These are phyloP conservation scores for Prosopis cineraria DNA, from an alignment of 306 rosid species.

Conservation along the genomic window DNA sequence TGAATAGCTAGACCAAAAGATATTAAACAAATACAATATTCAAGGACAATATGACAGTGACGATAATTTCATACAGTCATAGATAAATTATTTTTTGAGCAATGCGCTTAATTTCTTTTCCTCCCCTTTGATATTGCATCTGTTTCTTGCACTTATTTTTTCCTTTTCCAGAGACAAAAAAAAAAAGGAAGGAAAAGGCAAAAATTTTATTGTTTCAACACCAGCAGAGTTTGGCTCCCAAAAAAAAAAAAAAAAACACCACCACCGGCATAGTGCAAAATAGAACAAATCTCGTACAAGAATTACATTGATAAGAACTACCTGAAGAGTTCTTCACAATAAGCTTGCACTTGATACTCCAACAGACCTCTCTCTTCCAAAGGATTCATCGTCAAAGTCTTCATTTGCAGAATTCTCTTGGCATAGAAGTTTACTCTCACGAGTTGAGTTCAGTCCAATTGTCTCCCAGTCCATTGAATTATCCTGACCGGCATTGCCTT, in stretches of 20 bases:
- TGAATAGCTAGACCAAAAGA: neutral
- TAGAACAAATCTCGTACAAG: neutral
- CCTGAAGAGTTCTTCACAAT: slow-evolving; percentile 67
- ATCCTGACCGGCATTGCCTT: slow-evolving; percentile 53
- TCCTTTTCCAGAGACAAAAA: neutral
- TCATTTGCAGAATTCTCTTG: slow-evolving; percentile 93
- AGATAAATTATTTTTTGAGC: neutral
- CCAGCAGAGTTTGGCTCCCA: too few species aligned
- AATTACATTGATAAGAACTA: slow-evolving; percentile 38
- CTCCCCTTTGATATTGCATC: neutral
- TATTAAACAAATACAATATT: neutral
- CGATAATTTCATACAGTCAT: neutral
- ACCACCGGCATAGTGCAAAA: neutral
- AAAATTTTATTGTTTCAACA: neutral
- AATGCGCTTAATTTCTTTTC: neutral
- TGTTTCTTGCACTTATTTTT: neutral
- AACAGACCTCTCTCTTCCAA: slow-evolving; percentile 74
- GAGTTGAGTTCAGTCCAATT: slow-evolving; percentile 56
- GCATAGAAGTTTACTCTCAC: slow-evolving; percentile 66
- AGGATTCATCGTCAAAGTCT: slow-evolving; percentile 86
- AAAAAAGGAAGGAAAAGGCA: too few species aligned
- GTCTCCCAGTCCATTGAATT: slow-evolving; percentile 67
- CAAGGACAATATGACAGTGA: neutral
- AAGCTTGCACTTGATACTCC: slow-evolving; percentile 70
- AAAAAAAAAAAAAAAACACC: too few species aligned